Evolutionary conservation across 371 early-diverging fungal species (phyloP), one percentile per base, ranked within the genome.

Genomic region (Syncephalastrum racemosum): DNA sequence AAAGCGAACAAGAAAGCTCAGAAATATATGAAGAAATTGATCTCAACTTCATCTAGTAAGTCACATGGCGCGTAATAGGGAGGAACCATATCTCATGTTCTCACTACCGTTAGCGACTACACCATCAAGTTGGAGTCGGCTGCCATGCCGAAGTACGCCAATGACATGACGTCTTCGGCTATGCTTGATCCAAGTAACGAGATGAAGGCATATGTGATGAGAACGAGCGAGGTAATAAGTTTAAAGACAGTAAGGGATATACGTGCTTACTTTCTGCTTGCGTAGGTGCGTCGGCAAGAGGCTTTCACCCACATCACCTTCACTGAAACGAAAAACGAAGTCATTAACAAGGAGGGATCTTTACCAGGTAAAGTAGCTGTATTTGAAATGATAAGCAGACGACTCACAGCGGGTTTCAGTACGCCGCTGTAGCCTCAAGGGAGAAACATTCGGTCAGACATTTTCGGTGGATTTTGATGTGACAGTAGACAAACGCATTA

Each of bases 361-460:
- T n/a, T 43, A 18, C 19, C 12, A 13, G 27, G 15, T 39, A 20
- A 31, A 22, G 18, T 20, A 20, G 10, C 18, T 24, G 20, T 15
- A 31, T 10, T n/a, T 8, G n/a, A 31, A 5, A 31, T 8, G 10
- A 10, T 12, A 12, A 31, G 12, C 2, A 5, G 1, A 8, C 12
- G 36, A 31, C 10, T 10, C 36, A 31, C 10, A 5, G 36, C 12
- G 12, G 10, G 10, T 31, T 31, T 31, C 63, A 5, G 59, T 59
- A 48, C 59, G 77, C 3, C 56, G 64, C 27, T 77, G 77, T 53
- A 54, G 54, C 12, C 40, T 77, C n/a, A 20, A n/a, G 3, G 77
- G 77, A 1, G 58, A 13, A 18, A 40, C 52, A 0, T 65, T 52
- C 41, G 49, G 56, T 25, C 55, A 62, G 16, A 15, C 46, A 2